A percentile compares a stretch with the other conserved stretches of the same genome.
phyloP scores from a whole-genome alignment of 108 stramenopile genomes.

The Pseudonitzschia pungens region DNA sequence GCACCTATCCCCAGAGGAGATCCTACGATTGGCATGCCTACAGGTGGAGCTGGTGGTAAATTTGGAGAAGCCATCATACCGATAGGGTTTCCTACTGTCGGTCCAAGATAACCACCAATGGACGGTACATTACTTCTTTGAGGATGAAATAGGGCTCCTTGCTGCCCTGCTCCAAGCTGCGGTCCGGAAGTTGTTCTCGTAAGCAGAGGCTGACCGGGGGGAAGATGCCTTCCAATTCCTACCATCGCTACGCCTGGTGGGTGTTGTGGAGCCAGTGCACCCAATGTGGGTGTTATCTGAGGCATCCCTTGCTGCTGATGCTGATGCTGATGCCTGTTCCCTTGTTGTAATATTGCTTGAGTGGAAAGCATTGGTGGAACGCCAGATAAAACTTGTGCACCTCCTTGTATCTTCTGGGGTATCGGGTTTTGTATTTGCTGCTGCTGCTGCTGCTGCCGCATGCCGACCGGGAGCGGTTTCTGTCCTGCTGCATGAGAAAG shows the following conservation, averaged over 20 bases:
- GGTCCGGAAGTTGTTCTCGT: constrained; percentile 14
- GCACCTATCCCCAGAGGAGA: constrained; percentile 12
- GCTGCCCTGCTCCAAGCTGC: constrained; percentile 5
- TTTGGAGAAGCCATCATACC: constrained; percentile 7
- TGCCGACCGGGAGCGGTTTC: background rate
- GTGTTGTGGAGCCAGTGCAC: background rate
- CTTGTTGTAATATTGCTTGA: constrained; percentile 4
- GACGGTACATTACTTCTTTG: constrained; percentile 2
- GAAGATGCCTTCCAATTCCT: constrained; percentile 2
- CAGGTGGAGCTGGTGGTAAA: background rate
- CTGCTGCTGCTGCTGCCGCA: constrained; percentile 20
- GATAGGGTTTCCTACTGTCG: background rate
- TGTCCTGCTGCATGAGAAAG: constrained; percentile 5
- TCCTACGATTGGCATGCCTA: constrained; percentile 14
- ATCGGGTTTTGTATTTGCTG: constrained; percentile 10
- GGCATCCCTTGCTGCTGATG: background rate
- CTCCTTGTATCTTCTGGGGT: constrained; percentile 9
- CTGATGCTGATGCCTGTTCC: background rate
- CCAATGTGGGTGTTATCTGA: background rate
- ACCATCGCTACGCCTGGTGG: constrained; percentile 7
- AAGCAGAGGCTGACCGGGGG: constrained; percentile 7
- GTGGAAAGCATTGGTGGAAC: constrained; percentile 12
- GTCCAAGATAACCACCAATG: constrained; percentile 2
- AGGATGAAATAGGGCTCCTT: constrained; percentile 12
- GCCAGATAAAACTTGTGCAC: background rate